These are phyloP conservation scores for Pinus taeda DNA, from an alignment of 75 land plant species.

Conservation along the genomic window DNA sequence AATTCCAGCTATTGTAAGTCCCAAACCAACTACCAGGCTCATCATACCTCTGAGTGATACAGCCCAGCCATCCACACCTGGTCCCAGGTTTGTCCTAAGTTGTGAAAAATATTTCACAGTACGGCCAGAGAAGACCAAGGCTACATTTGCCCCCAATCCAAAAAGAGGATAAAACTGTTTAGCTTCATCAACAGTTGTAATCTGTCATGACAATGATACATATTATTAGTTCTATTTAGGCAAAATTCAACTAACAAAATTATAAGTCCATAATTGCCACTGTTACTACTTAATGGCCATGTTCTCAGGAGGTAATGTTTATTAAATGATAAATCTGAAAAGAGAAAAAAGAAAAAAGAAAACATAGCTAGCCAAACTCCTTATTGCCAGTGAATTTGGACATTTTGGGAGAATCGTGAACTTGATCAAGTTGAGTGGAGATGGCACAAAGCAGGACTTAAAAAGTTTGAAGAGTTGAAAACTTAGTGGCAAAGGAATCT, in stretches of 20 bases:
- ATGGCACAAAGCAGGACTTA: too few relatives aligned
- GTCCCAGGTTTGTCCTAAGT: conserved; percentile 25
- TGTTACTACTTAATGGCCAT: neutral
- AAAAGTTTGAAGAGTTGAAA: too few relatives aligned
- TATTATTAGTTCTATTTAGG: neutral
- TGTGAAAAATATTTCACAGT: conserved; percentile 52
- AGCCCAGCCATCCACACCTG: conserved; percentile 53
- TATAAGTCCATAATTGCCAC: neutral
- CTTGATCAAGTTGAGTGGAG: too few relatives aligned
- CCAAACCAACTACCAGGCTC: conserved; percentile 43
- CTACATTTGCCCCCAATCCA: conserved; percentile 50
- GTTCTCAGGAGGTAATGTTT: too few relatives aligned
- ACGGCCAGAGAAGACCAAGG: conserved; percentile 50
- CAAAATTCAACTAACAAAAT: neutral
- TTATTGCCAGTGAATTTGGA: too few relatives aligned
- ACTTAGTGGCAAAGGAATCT: too few relatives aligned
- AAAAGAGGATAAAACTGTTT: conserved; percentile 57
- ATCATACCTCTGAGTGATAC: conserved; percentile 52
- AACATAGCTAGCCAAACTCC: too few relatives aligned
- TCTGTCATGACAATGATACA: conserved; percentile 14
- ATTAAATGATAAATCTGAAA: too few relatives aligned
- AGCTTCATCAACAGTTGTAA: conserved; percentile 56
- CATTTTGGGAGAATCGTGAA: too few relatives aligned
- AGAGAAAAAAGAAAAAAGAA: too few relatives aligned
- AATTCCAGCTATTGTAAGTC: conserved; percentile 34